Evolutionary conservation across 352 stramenopile genomes (phyloP).

Genomic region (Globisporangium nunn): DNA sequence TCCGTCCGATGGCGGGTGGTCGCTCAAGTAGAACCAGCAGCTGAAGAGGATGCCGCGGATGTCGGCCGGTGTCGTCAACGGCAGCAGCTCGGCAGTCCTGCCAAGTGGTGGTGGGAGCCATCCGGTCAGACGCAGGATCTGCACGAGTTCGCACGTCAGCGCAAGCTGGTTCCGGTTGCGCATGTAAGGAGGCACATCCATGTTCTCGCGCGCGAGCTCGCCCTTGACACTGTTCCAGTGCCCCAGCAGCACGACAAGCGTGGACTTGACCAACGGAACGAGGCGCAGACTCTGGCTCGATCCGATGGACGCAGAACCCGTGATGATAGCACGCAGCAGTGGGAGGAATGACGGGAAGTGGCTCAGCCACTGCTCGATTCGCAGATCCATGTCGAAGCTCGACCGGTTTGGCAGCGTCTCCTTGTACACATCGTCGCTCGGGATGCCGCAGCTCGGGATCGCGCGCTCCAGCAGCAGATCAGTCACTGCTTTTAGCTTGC

Average conservation of each 20-base stretch:
- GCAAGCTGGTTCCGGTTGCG: constrained; percentile 63
- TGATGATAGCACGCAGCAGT: constrained; percentile 38
- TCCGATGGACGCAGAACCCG: constrained; percentile 24
- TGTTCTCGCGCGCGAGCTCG: constrained; percentile 53
- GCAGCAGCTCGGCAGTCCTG: constrained; percentile 51
- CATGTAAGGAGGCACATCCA: constrained; percentile 78
- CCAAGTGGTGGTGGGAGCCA: constrained; percentile 59
- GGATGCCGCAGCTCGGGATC: constrained; percentile 70
- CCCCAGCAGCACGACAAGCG: constrained; percentile 61
- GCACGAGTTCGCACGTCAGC: constrained; percentile 58
- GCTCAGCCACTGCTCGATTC: constrained; percentile 80
- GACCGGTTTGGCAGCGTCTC: constrained; percentile 76
- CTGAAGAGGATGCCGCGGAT: constrained; percentile 76
- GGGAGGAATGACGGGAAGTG: constrained; percentile 72
- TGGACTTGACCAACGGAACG: constrained; percentile 69
- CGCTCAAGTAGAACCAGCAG: constrained; percentile 79
- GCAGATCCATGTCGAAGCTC: constrained; percentile 72
- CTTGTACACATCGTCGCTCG: constrained; percentile 78
- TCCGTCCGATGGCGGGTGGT: constrained; percentile 47
- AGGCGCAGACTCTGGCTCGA: constrained; percentile 46
- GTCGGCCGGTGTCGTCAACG: constrained; percentile 54
- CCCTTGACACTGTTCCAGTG: constrained; percentile 83
- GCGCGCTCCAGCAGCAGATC: constrained; percentile 68
- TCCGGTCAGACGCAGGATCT: constrained; percentile 40
- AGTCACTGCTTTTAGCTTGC: constrained; percentile 45